Conservation (phyloP, 768 basidiomycete genomes). For the Phaeotremella skinneri region DNA sequence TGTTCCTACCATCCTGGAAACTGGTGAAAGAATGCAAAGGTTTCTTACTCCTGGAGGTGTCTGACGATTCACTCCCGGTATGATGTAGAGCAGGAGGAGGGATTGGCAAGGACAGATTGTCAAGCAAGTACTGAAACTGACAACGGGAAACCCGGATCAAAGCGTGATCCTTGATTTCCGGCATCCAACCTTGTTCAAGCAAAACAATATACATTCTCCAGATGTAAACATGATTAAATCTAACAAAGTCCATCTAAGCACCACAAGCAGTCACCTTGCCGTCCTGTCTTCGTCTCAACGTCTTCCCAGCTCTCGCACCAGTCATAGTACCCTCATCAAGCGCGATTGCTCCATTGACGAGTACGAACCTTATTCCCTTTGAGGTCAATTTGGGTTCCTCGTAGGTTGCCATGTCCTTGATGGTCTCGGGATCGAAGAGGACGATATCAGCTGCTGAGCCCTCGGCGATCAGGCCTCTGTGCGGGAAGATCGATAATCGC, state of each 20-base stretch:
- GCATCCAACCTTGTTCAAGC: too few species aligned
- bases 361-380: conserved; percentile 41
- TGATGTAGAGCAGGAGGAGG: too few species aligned
- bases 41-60: too few species aligned
- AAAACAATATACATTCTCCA: too few species aligned
- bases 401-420: conserved; percentile 40
- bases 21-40: too few species aligned
- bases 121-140: too few species aligned
- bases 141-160: too few species aligned
- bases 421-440: conserved; percentile 40
- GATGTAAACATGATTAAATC: too few species aligned
- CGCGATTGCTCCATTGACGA: conserved; percentile 46
- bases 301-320: conserved; percentile 30
- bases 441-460: conserved; percentile 47
- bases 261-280: conserved; percentile 17
- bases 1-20: too few species aligned
- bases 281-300: conserved; percentile 31
- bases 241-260: not conserved
- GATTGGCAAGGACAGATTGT: too few species aligned
- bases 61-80: too few species aligned
- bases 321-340: conserved; percentile 38
- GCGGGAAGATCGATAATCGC: conserved; percentile 40
- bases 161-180: too few species aligned
- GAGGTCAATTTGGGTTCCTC: conserved; percentile 33
- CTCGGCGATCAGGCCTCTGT: conserved; percentile 35